These are phyloP conservation scores for Apocynum venetum DNA, from an alignment of 257 asterid genomes.

Conservation along the genomic window DNA sequence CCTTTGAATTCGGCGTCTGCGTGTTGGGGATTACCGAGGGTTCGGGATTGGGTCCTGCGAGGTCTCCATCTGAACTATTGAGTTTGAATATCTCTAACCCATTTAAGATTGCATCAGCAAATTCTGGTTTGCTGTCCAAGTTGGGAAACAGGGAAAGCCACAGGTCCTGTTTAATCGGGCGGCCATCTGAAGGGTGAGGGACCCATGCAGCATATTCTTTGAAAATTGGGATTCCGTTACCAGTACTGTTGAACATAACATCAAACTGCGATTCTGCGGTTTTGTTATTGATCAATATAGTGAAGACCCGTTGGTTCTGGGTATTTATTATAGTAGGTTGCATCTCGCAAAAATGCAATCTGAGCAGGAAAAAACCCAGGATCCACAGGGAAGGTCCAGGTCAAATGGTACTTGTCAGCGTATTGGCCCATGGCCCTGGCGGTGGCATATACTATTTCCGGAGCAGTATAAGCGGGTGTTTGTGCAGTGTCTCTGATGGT, in stretches of 20 bases:
- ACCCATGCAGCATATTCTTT: conserved; percentile 34
- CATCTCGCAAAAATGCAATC: conserved; percentile 57
- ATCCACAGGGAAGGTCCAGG: conserved; percentile 46
- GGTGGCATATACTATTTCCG: conserved; percentile 33
- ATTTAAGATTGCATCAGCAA: conserved; percentile 33
- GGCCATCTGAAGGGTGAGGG: conserved; percentile 8
- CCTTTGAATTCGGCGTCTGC: background rate
- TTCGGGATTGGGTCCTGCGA: conserved; percentile 47
- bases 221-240: conserved; percentile 29
- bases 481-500: conserved; percentile 15
- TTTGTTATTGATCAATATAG: conserved; percentile 17
- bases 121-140: background rate
- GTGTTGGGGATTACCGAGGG: background rate
- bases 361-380: conserved; percentile 41
- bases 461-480: conserved; percentile 46
- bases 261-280: conserved; percentile 21
- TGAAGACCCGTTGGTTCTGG: conserved; percentile 23
- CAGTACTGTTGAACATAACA: conserved; percentile 21
- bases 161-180: conserved; percentile 20
- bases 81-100: conserved; percentile 67
- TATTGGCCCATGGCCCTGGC: conserved; percentile 16
- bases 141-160: conserved; percentile 35
- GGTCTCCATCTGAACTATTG: conserved; percentile 24
- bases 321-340: background rate
- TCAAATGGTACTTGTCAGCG: conserved; percentile 8